These are phyloP conservation scores for Saccharomyces eubayanus DNA, from an alignment of 805 yeast species.

Conservation along the genomic window DNA sequence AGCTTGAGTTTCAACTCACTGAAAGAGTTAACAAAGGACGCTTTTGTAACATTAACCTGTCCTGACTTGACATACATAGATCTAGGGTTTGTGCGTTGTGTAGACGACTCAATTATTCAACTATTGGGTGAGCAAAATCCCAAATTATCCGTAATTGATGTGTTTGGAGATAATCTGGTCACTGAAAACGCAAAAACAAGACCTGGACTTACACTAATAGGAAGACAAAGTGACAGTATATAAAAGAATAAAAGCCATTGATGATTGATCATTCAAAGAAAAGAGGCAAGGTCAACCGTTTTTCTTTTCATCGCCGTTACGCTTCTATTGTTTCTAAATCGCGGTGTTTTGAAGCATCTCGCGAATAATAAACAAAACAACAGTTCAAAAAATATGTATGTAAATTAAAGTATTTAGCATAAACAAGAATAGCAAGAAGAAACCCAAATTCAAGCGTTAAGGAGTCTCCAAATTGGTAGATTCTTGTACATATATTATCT, in stretches of 20 bases:
- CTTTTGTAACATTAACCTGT: conserved; percentile 42
- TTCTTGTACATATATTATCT: background rate
- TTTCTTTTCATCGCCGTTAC: background rate
- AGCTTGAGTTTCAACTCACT: conserved; percentile 69
- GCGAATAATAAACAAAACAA: background rate
- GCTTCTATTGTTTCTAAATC: background rate
- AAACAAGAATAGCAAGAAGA: background rate
- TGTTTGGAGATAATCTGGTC: conserved; percentile 70
- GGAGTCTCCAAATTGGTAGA: background rate
- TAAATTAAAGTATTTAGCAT: background rate
- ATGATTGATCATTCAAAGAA: background rate
- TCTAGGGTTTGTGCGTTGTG: conserved; percentile 68
- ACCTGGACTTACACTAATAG: conserved; percentile 54
- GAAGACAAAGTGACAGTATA: conserved; percentile 62
- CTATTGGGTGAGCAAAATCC: conserved; percentile 51
- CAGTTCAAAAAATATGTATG: background rate
- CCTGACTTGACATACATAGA: conserved; percentile 64
- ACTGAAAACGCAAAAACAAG: conserved; percentile 46
- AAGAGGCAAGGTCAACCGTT: background rate
- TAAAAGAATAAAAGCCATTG: conserved; percentile 12
- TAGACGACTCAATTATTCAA: conserved; percentile 62
- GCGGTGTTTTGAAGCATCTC: background rate
- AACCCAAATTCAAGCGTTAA: background rate
- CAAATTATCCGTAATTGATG: conserved; percentile 58
- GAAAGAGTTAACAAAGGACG: conserved; percentile 42